Conservation (phyloP, 2,329 filamentous ascomycete species). For the Cytospora mali region DNA sequence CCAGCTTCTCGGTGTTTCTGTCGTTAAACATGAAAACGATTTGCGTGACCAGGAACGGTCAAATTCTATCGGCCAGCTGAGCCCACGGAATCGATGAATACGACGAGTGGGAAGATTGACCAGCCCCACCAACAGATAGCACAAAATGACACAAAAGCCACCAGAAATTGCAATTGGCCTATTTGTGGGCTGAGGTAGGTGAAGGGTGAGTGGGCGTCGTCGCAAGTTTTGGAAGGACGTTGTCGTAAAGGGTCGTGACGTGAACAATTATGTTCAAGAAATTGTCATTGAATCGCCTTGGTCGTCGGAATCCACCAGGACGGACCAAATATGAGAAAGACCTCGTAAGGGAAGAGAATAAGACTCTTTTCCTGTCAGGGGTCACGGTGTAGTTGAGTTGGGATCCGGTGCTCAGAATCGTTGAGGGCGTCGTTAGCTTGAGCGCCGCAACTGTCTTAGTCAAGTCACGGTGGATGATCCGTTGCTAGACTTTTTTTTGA, state of each 20-base stretch:
- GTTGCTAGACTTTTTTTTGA: constrained; percentile 11
- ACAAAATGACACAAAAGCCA: constrained; percentile 17
- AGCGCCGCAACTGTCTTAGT: constrained; percentile 16
- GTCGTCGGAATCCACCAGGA: neutral
- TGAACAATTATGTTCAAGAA: constrained; percentile 16
- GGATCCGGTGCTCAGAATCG: constrained; percentile 13
- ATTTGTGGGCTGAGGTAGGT: constrained; percentile 10
- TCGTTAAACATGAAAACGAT: constrained; percentile 26
- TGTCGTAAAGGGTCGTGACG: constrained; percentile 22
- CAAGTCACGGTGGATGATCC: constrained; percentile 13
- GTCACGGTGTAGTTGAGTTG: constrained; percentile 3
- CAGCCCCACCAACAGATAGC: constrained; percentile 3
- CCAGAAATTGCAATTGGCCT: constrained; percentile 24
- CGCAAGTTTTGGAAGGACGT: constrained; percentile 5
- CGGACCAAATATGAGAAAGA: constrained; percentile 11
- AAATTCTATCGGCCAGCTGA: constrained; percentile 12
- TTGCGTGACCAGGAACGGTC: constrained; percentile 25
- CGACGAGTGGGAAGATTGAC: constrained; percentile 11
- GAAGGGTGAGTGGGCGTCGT: neutral
- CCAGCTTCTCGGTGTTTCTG: constrained; percentile 81
- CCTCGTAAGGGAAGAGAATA: neutral
- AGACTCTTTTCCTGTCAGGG: neutral
- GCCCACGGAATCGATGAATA: constrained; percentile 6
- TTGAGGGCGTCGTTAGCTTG: constrained; percentile 17
- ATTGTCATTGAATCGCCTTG: constrained; percentile 13